These are phyloP conservation scores for Hyphopichia pseudoburtonii DNA, from an alignment of 1,139 yeast species.

Conservation along the genomic window DNA sequence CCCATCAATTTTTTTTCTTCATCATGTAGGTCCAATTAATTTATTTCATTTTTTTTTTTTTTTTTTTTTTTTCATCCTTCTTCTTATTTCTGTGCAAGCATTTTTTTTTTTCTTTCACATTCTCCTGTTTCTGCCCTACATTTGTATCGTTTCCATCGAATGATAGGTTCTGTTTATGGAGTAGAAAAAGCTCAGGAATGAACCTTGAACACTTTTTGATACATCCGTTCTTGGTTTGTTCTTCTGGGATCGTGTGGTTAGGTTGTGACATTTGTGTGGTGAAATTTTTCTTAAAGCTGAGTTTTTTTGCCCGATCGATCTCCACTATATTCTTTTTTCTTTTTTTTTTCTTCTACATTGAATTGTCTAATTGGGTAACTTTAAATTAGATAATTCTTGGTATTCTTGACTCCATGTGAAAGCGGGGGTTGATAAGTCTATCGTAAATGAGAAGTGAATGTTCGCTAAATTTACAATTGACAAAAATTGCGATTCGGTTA, in stretches of 20 bases:
- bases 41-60: too few relatives aligned
- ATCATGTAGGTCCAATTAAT: too few relatives aligned
- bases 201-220: conserved; percentile 35
- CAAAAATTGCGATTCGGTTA: too few relatives aligned
- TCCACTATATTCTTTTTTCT: conserved; percentile 25
- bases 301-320: conserved; percentile 18
- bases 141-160: conserved; percentile 50
- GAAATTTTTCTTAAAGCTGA: conserved; percentile 5
- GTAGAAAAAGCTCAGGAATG: conserved; percentile 58
- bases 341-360: too few relatives aligned
- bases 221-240: conserved; percentile 35
- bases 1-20: too few relatives aligned
- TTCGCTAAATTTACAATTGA: too few relatives aligned
- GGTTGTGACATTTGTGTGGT: conserved; percentile 25
- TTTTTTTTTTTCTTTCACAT: neutral
- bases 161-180: conserved; percentile 68
- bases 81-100: neutral
- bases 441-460: too few relatives aligned
- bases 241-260: conserved; percentile 45
- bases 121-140: conserved; percentile 78
- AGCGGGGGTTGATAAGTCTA: too few relatives aligned
- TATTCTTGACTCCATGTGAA: too few relatives aligned
- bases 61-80: too few relatives aligned
- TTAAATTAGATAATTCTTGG: too few relatives aligned
- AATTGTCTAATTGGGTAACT: too few relatives aligned